Base-by-base conservation (phyloP, 2,329 filamentous ascomycete species). In the Akanthomyces uredinophilus region DNA sequence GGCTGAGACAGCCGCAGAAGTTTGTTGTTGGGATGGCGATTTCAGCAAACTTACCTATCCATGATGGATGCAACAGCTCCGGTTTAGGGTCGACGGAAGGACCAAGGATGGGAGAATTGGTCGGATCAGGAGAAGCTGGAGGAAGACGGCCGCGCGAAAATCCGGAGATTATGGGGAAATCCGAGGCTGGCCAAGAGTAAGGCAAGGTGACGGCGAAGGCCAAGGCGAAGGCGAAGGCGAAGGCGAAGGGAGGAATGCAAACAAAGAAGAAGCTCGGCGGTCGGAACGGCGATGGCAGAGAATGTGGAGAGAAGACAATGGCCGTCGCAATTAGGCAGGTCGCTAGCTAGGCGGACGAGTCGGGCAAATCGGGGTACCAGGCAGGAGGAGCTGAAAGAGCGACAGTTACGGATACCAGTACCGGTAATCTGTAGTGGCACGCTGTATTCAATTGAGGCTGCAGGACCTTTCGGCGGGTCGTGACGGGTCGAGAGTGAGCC, bases 41-140 rank as follows among this genome's bases (percentile, higher is more conserved):
- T 51, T 29, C 41, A n/a, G 50, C 50, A 32, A 60, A 60, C 47
- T 14, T 60, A 60, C 57, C 57, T 60, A 22, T 60, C 57, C 57
- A 60, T 60, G 57, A 52, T 60, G 57, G 47, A 39, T 43, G 47
- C 47, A 43, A 27, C 32, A 29, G 18, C 35, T 60, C 57, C 57
- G 57, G 57, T 60, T 60, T 60, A 60, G 57, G 57, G 57, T 60
- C 57, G 39, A 24, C 57, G 57, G 57, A 60, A 59, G 47, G 57
- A 60, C 57, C 57, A 52, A 41, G n/a, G 47, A 24, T 8, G 49
- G 14, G 20, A 35, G 37, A 37, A 37, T 27, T 32, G 56, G 37
- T 29, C 57, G 47, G 20, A 44, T 43, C 47, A 44, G 27, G 27
- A 44, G 37, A 51, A 22, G 27, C 37, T 20, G 47, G 47, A 41